Evolutionary conservation across 73 alveolate species (phyloP), one percentile per base, ranked within the genome.

Genomic region (Paramecium sexaurelia): DNA sequence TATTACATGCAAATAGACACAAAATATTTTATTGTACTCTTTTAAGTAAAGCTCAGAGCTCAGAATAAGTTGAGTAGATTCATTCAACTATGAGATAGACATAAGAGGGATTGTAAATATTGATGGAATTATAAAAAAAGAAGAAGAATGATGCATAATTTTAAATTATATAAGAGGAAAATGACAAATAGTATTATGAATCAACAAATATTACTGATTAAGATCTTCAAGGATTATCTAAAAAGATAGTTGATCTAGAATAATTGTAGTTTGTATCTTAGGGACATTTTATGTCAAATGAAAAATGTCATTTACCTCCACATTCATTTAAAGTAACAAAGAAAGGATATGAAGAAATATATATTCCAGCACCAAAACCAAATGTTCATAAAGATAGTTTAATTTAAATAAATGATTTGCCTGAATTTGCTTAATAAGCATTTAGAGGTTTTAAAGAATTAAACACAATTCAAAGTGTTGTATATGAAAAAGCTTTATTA

Each of bases 321-420:
- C 97, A 96, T 67, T 94, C 98, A 5, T 75, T 92, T 32, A 97
- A 92, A 85, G 93, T 91, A 56, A 83, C 97, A 51, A 94, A 95
- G 7, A 94, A 93, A 85, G 99, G 99, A 20, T 98, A 98, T 91
- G 99, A 98, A 90, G 99, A 98, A 84, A 97, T 97, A 55, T 84
- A 89, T 36, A 96, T 98, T 24, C 99, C 99, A 5, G 99, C 99
- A 1, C 82, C 94, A 4, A 87, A 85, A 87, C 95, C 73, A 36
- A 95, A 94, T 85, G 84, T 85, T 17, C 36, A 27, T 43, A 88
- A 20, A n/a, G 97, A 92, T 20, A 91, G 69, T 45, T 93, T 92
- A 39, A 91, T 96, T 24, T 94, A 96, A n/a, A 95, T 98, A 24
- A 66, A 84, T 5, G 95, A 94, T 1, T 78, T 98, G 33, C 99